Evolutionary conservation across 1,139 yeast genomes (phyloP).

Genomic region (Hansenula lynferdii): DNA sequence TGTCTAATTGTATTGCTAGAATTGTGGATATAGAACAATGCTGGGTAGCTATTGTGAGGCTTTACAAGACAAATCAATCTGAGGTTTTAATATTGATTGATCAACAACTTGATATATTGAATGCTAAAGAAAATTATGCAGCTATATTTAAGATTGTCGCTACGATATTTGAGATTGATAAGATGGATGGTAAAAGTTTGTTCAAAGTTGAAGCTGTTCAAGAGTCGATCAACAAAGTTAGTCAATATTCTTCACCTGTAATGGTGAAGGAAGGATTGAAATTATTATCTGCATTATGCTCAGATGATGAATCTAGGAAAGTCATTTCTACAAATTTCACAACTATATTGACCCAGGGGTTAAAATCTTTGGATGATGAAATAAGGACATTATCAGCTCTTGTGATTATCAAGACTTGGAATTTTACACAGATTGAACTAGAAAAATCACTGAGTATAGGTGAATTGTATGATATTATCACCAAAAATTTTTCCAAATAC

Average conservation of each 20-base stretch:
- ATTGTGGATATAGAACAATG: not conserved
- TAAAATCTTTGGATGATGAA: constrained; percentile 17
- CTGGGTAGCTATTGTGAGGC: not conserved
- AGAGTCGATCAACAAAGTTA: not conserved
- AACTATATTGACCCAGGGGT: constrained; percentile 6
- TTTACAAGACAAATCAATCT: not conserved
- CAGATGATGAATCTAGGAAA: not conserved
- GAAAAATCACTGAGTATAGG: constrained; percentile 21
- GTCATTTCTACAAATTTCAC: not conserved
- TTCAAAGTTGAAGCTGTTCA: not conserved
- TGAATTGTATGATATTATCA: constrained; percentile 23
- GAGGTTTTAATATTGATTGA: not conserved
- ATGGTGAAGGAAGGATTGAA: not conserved
- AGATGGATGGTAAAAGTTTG: not conserved
- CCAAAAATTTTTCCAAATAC: constrained; percentile 16
- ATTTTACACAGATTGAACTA: constrained; percentile 26
- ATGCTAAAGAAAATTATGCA: not conserved
- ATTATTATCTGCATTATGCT: not conserved
- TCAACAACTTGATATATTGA: not conserved
- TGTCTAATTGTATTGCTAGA: not conserved
- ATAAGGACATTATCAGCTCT: constrained; percentile 31
- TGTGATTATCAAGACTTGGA: constrained; percentile 40
- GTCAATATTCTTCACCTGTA: not conserved
- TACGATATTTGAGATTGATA: not conserved
- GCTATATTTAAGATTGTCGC: not conserved